Evolutionary conservation across 2,329 filamentous ascomycete genomes (phyloP).

Genomic region (Cercospora zeina): DNA sequence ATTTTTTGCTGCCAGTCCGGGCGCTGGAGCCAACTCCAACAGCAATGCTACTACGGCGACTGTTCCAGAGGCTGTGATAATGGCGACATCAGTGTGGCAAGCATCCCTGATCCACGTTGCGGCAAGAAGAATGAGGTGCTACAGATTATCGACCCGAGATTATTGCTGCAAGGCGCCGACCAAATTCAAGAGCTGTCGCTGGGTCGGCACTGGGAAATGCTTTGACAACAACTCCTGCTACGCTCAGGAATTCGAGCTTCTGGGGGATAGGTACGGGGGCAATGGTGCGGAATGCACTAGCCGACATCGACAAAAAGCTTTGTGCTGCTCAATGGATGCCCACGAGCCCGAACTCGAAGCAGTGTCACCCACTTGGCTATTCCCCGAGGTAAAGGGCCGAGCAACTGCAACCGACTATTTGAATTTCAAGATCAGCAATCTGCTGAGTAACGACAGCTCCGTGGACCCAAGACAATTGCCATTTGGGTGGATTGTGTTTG

Average conservation of each 20-base stretch:
- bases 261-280: background rate
- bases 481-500: slow-evolving; percentile 4
- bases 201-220: background rate
- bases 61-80: background rate
- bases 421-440: background rate
- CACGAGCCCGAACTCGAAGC: background rate
- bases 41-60: background rate
- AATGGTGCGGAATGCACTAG: background rate
- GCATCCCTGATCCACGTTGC: background rate
- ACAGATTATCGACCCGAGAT: background rate
- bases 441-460: background rate
- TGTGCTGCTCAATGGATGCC: background rate
- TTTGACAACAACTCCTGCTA: background rate
- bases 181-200: background rate
- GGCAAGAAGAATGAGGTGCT: background rate
- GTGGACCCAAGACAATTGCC: slow-evolving; percentile 4
- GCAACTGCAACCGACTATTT: background rate
- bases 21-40: background rate
- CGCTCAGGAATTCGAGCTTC: background rate
- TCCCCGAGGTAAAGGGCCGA: background rate
- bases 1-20: background rate
- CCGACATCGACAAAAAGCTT: background rate
- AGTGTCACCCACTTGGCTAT: background rate
- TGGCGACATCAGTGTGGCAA: background rate
- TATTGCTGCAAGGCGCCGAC: background rate